Conservation (phyloP, 1,139 yeast genomes). For the Kluyveromyces sp. region DNA sequence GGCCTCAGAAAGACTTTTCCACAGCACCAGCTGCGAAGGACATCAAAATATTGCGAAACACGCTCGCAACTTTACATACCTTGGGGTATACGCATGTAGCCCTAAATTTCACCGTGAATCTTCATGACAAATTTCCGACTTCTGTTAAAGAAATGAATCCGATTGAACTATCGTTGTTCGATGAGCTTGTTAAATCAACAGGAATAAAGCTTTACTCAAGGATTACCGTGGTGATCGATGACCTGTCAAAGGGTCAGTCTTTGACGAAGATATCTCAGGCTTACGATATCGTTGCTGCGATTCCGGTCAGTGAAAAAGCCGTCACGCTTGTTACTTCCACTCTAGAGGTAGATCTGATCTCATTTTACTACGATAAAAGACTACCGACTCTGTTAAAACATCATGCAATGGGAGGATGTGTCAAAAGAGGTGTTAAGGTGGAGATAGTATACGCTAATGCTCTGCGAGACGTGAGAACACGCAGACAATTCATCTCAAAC, state of each 20-base stretch:
- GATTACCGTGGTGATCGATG: slow-evolving; percentile 67
- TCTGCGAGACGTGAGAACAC: slow-evolving; percentile 37
- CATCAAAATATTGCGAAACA: slow-evolving; percentile 40
- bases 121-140: slow-evolving; percentile 50
- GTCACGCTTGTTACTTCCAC: slow-evolving; percentile 64
- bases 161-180: slow-evolving; percentile 24
- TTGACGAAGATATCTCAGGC: slow-evolving; percentile 52
- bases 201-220: slow-evolving; percentile 61
- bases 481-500: slow-evolving; percentile 62
- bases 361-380: slow-evolving; percentile 59
- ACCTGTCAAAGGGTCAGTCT: slow-evolving; percentile 70
- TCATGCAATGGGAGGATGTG: slow-evolving; percentile 76
- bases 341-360: slow-evolving; percentile 63
- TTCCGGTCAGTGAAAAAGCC: slow-evolving; percentile 75
- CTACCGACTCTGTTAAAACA: slow-evolving; percentile 76
- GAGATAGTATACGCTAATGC: slow-evolving; percentile 68
- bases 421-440: slow-evolving; percentile 67
- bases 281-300: slow-evolving; percentile 76
- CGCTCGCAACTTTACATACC: slow-evolving; percentile 48
- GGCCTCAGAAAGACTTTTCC: slow-evolving; percentile 58
- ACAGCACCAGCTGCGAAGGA: slow-evolving; percentile 39
- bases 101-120: slow-evolving; percentile 55
- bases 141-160: slow-evolving; percentile 26
- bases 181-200: slow-evolving; percentile 19
- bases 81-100: slow-evolving; percentile 73